Base-by-base conservation (phyloP, 768 basidiomycete genomes). In the Boletales sp. region DNA sequence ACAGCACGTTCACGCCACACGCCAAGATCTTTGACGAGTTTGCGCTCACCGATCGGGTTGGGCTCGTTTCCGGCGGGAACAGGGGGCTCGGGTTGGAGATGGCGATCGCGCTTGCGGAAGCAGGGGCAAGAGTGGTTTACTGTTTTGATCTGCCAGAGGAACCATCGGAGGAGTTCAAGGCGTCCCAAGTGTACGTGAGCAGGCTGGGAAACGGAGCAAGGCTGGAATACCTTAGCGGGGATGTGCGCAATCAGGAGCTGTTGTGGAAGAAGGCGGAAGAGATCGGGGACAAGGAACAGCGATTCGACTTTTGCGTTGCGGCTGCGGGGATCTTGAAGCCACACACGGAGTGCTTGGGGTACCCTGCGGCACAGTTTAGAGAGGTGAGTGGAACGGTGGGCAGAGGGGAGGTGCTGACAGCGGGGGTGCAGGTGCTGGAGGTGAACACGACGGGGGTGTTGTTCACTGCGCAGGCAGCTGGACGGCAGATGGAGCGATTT, bases 41-140 rank as follows among this genome's bases (percentile, higher is more conserved):
- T 65, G 74, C 77, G 1, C 72, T 85, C 32, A 70, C 65, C 12
- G 79, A 78, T 49, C 76, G 81, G 3, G 81, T 84, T 5, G 81
- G 73, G 9, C 72, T 86, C 39, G 80, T 86, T 28, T 81, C 84
- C 0, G 84, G 84, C 7, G 84, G 76, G 0, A 81, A 83, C 53
- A 70, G 84, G 30, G 84, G 89, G 0, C 77, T 91, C 14, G 90
- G 90, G 4, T 79, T 92, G n/a, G 90, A 92, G 70, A 85, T 87
- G 83, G 86, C 87, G 32, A 70, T 90, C 46, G 80, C 83, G 5
- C 70, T 90, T 38, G 78, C 79, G 37, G 89, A 90, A 69, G 83
- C 80, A 14, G 88, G 88, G 32, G 85, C 84, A 8, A 74, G 78
- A 8, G 82, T 73, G 0, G 74, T 87, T n/a, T 87, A 88, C 65